These are phyloP conservation scores for Gautieria morchelliformis DNA, from an alignment of 768 basidiomycete species.

Conservation along the genomic window DNA sequence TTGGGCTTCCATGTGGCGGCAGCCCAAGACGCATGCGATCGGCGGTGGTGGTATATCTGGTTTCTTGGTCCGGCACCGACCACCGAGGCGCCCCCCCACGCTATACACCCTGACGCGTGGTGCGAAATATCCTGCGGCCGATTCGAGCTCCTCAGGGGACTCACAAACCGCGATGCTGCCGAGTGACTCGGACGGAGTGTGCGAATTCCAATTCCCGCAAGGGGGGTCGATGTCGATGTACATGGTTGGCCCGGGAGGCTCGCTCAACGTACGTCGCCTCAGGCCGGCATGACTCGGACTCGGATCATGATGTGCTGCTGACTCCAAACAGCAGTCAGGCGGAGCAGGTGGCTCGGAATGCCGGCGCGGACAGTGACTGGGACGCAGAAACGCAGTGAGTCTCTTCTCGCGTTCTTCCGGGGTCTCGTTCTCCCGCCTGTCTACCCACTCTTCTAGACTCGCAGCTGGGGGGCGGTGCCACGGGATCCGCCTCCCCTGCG, in stretches of 20 bases:
- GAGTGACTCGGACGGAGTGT: background rate
- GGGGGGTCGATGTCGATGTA: too few species aligned
- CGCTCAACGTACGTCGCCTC: background rate
- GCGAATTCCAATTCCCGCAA: background rate
- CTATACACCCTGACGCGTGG: too few species aligned
- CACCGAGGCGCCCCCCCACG: too few species aligned
- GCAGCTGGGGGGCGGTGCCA: constrained; percentile 3
- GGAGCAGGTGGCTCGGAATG: background rate
- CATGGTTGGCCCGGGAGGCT: background rate
- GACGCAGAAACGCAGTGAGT: background rate
- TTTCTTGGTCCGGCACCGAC: too few species aligned
- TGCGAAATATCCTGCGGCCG: background rate
- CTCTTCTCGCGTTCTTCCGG: background rate
- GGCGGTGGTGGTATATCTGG: too few species aligned
- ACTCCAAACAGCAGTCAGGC: background rate
- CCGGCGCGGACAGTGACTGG: background rate
- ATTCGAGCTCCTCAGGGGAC: background rate
- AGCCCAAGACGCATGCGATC: too few species aligned
- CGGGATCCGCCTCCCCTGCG: constrained; percentile 2
- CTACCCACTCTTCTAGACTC: constrained; percentile 5
- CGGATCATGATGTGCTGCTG: background rate
- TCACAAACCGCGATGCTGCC: background rate
- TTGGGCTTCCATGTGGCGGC: too few species aligned
- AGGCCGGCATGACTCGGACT: too few species aligned
- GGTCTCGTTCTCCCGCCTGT: background rate